Conservation (phyloP, 2,329 filamentous ascomycete genomes). For the Colletotrichum euphorbiae region DNA sequence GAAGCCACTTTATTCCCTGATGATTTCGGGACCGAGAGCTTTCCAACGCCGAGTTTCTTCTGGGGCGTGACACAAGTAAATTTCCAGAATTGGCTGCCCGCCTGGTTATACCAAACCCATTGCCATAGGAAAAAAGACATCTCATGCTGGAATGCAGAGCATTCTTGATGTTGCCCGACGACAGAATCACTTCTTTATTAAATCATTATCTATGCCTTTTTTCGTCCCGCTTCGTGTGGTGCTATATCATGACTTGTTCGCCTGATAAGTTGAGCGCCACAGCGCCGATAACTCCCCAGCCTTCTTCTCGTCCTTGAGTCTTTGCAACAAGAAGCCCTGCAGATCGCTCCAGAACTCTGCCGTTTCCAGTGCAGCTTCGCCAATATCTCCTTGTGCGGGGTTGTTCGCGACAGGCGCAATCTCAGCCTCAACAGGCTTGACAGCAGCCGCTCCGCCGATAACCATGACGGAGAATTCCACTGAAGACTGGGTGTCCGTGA, state of each 20-base stretch:
- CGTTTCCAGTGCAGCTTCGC: conserved; percentile 70
- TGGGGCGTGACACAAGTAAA: conserved; percentile 47
- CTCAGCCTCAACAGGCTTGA: conserved; percentile 55
- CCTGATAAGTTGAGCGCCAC: conserved; percentile 80
- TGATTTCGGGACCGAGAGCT: conserved; percentile 35
- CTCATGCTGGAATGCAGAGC: conserved; percentile 46
- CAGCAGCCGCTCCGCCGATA: conserved; percentile 73
- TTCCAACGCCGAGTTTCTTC: conserved; percentile 40
- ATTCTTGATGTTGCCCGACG: conserved; percentile 42
- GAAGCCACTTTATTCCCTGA: conserved; percentile 41
- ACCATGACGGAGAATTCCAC: conserved; percentile 91
- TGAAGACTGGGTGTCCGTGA: conserved; percentile 65
- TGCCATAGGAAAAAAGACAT: conserved; percentile 44
- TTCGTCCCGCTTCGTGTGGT: conserved; percentile 11
- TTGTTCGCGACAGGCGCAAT: conserved; percentile 49
- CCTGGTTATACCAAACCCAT: conserved; percentile 46
- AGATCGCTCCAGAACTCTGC: conserved; percentile 90
- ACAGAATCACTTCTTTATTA: conserved; percentile 38
- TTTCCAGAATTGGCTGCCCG: conserved; percentile 50
- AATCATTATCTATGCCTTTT: conserved; percentile 30
- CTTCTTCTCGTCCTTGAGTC: conserved; percentile 76
- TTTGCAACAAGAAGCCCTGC: conserved; percentile 81
- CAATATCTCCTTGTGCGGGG: conserved; percentile 20
- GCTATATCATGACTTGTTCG: conserved; percentile 48
- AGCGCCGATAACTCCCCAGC: conserved; percentile 73